Conservation (phyloP, 495 filamentous ascomycete genomes). For the Trichoderma parareesei region DNA sequence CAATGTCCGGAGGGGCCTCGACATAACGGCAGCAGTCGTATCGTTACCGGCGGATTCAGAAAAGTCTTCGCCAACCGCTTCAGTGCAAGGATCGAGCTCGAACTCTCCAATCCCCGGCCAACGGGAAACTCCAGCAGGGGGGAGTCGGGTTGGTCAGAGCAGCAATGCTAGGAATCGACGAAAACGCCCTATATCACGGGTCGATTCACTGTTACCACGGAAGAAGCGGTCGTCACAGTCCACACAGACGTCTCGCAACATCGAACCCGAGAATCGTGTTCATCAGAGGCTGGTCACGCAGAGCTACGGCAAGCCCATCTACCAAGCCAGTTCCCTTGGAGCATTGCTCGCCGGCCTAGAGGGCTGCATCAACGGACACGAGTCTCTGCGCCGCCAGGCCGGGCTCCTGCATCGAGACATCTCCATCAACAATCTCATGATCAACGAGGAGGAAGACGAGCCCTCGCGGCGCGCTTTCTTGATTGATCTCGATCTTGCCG, state of each 20-base stretch:
- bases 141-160: background rate
- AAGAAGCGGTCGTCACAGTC: constrained; percentile 22
- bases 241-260: constrained; percentile 16
- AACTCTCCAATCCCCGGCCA: too few relatives aligned
- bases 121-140: constrained; percentile 13
- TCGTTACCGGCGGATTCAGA: constrained; percentile 20
- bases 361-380: constrained; percentile 24
- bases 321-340: constrained; percentile 19
- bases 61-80: constrained; percentile 7
- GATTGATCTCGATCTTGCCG: constrained; percentile 37
- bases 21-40: constrained; percentile 27
- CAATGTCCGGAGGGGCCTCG: constrained; percentile 28
- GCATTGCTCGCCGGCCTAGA: constrained; percentile 27
- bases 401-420: constrained; percentile 31
- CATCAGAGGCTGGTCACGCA: constrained; percentile 35
- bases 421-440: constrained; percentile 35
- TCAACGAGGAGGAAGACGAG: constrained; percentile 29
- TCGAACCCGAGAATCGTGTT: constrained; percentile 28
- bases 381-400: constrained; percentile 18
- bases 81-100: background rate
- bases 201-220: constrained; percentile 15
- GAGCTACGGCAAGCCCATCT: constrained; percentile 32
- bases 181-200: constrained; percentile 31
- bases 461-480: constrained; percentile 27
- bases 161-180: constrained; percentile 15